These are phyloP conservation scores for Hypoxylon sp. DNA, from an alignment of 2,329 filamentous ascomycete species.

Conservation along the genomic window DNA sequence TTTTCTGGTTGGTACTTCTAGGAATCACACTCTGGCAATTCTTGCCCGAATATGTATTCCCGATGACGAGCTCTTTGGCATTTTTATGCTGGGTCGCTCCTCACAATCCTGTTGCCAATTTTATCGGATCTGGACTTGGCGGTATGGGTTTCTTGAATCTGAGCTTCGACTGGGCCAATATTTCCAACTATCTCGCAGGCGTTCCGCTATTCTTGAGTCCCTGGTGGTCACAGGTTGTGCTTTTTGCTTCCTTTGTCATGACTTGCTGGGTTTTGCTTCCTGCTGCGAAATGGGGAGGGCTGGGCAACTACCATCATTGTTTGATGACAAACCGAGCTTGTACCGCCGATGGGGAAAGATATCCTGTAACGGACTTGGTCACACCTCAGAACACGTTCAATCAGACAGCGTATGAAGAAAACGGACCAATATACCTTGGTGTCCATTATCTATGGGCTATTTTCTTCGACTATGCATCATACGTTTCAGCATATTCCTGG, in stretches of 20 bases:
- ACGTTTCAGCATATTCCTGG: constrained; percentile 71
- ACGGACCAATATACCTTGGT: constrained; percentile 71
- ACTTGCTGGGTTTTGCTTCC: constrained; percentile 72
- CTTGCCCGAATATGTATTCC: constrained; percentile 72
- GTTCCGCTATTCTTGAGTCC: constrained; percentile 66
- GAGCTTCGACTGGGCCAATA: constrained; percentile 72
- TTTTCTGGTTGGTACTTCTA: constrained; percentile 69
- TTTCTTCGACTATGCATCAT: constrained; percentile 73
- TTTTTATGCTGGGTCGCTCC: constrained; percentile 76
- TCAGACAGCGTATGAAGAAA: constrained; percentile 61
- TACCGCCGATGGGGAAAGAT: constrained; percentile 63
- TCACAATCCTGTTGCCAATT: constrained; percentile 70
- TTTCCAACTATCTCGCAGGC: constrained; percentile 64
- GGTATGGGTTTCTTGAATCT: constrained; percentile 74
- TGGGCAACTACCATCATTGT: constrained; percentile 66
- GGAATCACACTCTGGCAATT: constrained; percentile 73
- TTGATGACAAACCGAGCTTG: constrained; percentile 73
- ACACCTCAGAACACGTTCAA: constrained; percentile 64
- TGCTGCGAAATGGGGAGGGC: constrained; percentile 69
- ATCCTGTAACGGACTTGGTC: constrained; percentile 61
- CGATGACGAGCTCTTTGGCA: constrained; percentile 71
- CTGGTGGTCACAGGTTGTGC: constrained; percentile 71
- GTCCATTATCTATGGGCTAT: constrained; percentile 70
- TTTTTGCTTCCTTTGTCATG: constrained; percentile 68
- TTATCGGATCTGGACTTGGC: constrained; percentile 72